phyloP scores from a whole-genome alignment of 1,139 yeast species.

The Saccharomyces hybrid region DNA sequence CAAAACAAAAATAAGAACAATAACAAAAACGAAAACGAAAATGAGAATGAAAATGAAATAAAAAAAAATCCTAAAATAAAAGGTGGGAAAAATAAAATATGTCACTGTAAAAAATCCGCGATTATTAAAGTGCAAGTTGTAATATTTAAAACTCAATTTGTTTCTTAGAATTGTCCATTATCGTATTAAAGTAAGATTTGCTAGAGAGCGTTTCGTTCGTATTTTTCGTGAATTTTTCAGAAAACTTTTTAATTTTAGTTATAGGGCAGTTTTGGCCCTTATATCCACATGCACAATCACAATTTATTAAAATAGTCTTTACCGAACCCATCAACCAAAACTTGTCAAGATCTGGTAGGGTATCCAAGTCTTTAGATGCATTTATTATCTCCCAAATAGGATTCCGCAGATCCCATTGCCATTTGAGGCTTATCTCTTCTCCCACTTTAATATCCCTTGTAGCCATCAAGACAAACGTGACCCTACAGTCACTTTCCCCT shows the following conservation, averaged over 20 bases:
- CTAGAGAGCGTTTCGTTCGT: neutral
- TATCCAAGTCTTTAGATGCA: constrained; percentile 33
- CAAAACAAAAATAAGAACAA: neutral
- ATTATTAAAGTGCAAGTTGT: neutral
- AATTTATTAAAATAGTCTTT: constrained; percentile 53
- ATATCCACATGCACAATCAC: constrained; percentile 62
- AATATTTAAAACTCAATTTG: neutral
- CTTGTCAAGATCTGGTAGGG: constrained; percentile 44
- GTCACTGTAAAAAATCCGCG: neutral
- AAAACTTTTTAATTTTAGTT: constrained; percentile 16
- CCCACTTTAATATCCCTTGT: constrained; percentile 49
- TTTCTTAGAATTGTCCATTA: neutral
- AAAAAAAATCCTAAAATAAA: neutral
- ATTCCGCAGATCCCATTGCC: constrained; percentile 85
- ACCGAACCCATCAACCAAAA: constrained; percentile 50
- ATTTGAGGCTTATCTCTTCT: constrained; percentile 64
- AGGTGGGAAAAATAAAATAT: neutral
- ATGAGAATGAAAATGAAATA: neutral
- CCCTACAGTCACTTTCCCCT: constrained; percentile 3
- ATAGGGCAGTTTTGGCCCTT: constrained; percentile 47
- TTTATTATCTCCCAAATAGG: constrained; percentile 56
- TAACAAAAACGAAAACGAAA: no score
- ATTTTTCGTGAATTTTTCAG: neutral
- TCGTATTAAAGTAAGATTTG: neutral
- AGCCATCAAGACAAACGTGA: constrained; percentile 50